These are phyloP conservation scores for Luvunga scandens DNA, from an alignment of 345 rosid genomes.

Conservation along the genomic window DNA sequence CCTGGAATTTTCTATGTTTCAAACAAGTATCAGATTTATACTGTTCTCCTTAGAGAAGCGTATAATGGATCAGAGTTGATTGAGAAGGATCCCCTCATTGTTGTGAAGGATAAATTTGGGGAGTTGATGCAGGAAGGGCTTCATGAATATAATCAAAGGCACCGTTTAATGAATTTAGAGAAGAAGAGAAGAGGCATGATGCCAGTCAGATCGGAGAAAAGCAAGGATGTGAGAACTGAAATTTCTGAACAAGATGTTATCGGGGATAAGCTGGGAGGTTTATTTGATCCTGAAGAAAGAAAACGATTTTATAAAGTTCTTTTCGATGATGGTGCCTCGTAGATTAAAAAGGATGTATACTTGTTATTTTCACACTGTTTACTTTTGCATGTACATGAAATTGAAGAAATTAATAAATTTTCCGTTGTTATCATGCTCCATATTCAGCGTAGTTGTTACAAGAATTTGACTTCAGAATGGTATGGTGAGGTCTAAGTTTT, in stretches of 20 bases:
- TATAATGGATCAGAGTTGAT: conserved; percentile 72
- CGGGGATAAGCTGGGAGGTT: conserved; percentile 46
- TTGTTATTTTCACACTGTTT: background rate
- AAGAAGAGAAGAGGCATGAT: conserved; percentile 53
- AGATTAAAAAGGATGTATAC: conserved; percentile 14
- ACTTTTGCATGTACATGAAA: background rate
- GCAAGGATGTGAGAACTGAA: conserved; percentile 31
- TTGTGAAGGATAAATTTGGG: conserved; percentile 82
- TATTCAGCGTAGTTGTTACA: background rate
- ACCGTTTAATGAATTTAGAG: conserved; percentile 52
- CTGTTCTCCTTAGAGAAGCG: conserved; percentile 83
- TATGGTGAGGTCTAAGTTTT: background rate
- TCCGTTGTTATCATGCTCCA: background rate
- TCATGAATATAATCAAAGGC: conserved; percentile 67
- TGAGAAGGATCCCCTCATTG: conserved; percentile 71
- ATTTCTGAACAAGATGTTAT: conserved; percentile 41
- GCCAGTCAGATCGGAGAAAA: conserved; percentile 32
- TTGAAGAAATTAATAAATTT: background rate
- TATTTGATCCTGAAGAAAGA: conserved; percentile 82
- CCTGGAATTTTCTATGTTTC: conserved; percentile 83
- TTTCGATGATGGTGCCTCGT: conserved; percentile 49
- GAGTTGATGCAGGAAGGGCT: conserved; percentile 91
- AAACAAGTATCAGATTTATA: conserved; percentile 77
- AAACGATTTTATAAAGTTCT: conserved; percentile 76
- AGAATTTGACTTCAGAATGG: background rate